Percentiles rank a stretch among this genome's conserved stretches.
phyloP scores from a whole-genome alignment of 2,329 filamentous ascomycete genomes.

The Drechslerella dactyloides region DNA sequence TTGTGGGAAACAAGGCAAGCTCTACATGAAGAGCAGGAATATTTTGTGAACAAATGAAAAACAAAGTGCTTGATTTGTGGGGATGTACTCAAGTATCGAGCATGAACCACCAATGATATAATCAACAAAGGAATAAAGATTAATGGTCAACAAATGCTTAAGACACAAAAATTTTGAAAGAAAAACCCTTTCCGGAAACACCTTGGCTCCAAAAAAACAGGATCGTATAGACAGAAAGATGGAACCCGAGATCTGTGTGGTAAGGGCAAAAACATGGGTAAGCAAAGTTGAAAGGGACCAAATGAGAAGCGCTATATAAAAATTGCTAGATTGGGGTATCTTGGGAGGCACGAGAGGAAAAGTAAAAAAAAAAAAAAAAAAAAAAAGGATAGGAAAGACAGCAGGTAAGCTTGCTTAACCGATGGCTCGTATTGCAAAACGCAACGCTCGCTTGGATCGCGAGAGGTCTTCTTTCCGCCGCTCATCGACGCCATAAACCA shows the following conservation, averaged over 20 bases:
- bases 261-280: neutral
- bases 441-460: slow-evolving; percentile 34
- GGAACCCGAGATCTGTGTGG: slow-evolving; percentile 6
- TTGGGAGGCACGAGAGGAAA: slow-evolving; percentile 18
- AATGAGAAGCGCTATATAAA: slow-evolving; percentile 21
- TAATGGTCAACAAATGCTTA: slow-evolving; percentile 3
- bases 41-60: neutral
- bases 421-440: slow-evolving; percentile 44
- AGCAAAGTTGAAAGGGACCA: slow-evolving; percentile 1
- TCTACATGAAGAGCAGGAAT: neutral
- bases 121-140: slow-evolving; percentile 8
- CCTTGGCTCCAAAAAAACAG: slow-evolving; percentile 41
- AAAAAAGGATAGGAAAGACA: slow-evolving; percentile 5
- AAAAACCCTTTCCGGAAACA: slow-evolving; percentile 38
- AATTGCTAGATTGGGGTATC: slow-evolving; percentile 36
- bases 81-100: neutral
- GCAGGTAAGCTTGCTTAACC: slow-evolving; percentile 14
- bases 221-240: slow-evolving; percentile 8
- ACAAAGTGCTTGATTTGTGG: neutral
- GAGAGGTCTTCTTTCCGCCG: slow-evolving; percentile 43
- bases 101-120: neutral
- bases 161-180: slow-evolving; percentile 6
- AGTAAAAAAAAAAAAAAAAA: no score
- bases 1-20: neutral
- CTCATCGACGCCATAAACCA: slow-evolving; percentile 48